Base-by-base conservation (phyloP, 2,329 filamentous ascomycete genomes). In the Cytospora piceae region DNA sequence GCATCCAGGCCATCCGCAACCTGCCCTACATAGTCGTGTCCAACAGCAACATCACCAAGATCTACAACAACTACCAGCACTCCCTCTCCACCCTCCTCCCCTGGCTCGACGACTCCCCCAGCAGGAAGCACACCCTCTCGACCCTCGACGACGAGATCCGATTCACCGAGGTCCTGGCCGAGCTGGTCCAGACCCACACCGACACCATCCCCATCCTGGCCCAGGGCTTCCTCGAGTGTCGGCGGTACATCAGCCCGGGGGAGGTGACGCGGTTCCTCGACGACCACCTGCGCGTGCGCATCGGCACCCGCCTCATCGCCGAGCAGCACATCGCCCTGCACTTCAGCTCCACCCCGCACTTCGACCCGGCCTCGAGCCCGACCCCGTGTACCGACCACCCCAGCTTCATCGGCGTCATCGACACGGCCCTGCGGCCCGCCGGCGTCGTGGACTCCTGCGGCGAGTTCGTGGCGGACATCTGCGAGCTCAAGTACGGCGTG, bases 311-410 rank as follows among this genome's bases (percentile, higher is more conserved):
- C 20, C 82, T 99, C 70, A 93, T 99, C 63, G 95, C 94, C 5
- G 95, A 99, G 79, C 95, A 99, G 78, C 95, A 99, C 77, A 92
- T 99, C 70, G 94, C 94, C 17, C 82, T 98, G 55, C 95, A 98
- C 75, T 85, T 86, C 70, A 85, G 82, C 73, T 83, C 80, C 66
- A 89, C 92, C 69, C 90, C 92, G 17, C 89, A 94, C 73, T 85
- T 86, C 64, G 85, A 90, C 68, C 81, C 83, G 1, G 73, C 78
- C 32, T 79, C 81, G 53, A 79, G 80, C 67, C 82, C 82, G 3
- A 83, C 82, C 1, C 81, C 81, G 4, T 84, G 80, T 39, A 79
- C 82, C 1, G 81, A 84, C 65, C 76, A 83, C 58, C 82, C 81
- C 0, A 90, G 88, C 61, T 97, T 94, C 75, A 96, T 97, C 69